Evolutionary conservation across 1,284 basidiomycete genomes (phyloP).

Genomic region (Salmacisia buchloeana): DNA sequence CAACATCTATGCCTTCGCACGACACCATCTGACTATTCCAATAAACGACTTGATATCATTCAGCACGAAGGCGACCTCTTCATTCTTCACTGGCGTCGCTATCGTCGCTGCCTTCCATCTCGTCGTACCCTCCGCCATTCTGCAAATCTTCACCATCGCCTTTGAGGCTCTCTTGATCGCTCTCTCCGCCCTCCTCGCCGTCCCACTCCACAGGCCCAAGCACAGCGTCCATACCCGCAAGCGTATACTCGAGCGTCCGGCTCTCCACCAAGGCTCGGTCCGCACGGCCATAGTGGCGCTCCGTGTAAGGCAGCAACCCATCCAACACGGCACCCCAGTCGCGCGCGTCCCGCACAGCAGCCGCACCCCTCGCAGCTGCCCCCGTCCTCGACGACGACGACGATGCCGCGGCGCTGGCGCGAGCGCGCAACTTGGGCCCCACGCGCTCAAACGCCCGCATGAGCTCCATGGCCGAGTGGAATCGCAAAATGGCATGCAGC

Average conservation of each 20-base stretch:
- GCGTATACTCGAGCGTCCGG: conserved; percentile 83
- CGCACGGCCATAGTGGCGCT: conserved; percentile 78
- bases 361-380: conserved; percentile 48
- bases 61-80: too few species aligned
- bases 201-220: conserved; percentile 30
- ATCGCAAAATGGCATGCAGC: conserved; percentile 73
- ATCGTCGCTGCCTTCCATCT: not conserved
- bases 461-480: conserved; percentile 68
- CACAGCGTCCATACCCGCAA: conserved; percentile 75
- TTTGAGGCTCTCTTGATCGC: not conserved
- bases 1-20: too few species aligned
- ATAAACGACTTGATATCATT: too few species aligned
- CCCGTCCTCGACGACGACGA: not conserved
- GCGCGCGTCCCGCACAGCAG: conserved; percentile 24
- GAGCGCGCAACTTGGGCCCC: conserved; percentile 10
- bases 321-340: conserved; percentile 65
- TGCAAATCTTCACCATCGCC: not conserved
- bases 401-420: conserved; percentile 17
- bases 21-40: too few species aligned
- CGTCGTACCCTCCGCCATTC: not conserved
- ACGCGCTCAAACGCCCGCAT: conserved; percentile 61
- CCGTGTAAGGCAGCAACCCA: conserved; percentile 83
- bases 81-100: conserved; percentile 8
- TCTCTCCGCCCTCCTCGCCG: conserved; percentile 8
- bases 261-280: conserved; percentile 85